These are phyloP conservation scores for Collybia sordida DNA, from an alignment of 768 basidiomycete species.

Conservation along the genomic window DNA sequence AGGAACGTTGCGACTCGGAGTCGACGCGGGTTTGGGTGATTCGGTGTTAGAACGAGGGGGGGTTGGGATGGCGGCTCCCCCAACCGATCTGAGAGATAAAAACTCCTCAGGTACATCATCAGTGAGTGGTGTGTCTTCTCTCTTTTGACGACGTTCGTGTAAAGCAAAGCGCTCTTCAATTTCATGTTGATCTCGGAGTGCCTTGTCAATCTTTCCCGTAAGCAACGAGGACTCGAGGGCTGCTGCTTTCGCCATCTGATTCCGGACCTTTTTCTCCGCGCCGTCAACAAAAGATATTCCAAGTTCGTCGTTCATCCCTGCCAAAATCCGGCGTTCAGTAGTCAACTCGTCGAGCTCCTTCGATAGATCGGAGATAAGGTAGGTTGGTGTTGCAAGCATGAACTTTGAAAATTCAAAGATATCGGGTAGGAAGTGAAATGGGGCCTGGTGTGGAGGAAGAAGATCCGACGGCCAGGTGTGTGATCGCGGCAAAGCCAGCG, in stretches of 20 bases:
- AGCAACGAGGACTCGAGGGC: constrained; percentile 75
- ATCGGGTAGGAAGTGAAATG: constrained; percentile 95
- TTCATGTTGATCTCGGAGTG: constrained; percentile 54
- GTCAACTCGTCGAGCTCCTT: constrained; percentile 72
- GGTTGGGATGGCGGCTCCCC: constrained; percentile 12
- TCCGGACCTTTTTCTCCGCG: constrained; percentile 71
- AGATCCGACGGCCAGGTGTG: constrained; percentile 93
- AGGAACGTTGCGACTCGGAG: constrained; percentile 40
- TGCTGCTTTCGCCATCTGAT: constrained; percentile 76
- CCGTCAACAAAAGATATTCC: constrained; percentile 78
- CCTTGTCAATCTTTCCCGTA: constrained; percentile 61
- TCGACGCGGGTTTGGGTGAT: constrained; percentile 11
- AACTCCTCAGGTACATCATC: constrained; percentile 60
- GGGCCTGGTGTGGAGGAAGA: constrained; percentile 87
- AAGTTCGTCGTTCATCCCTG: constrained; percentile 72
- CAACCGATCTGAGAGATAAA: constrained; percentile 42
- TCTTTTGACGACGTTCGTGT: constrained; percentile 26
- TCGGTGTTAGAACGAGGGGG: constrained; percentile 7
- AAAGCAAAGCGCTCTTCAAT: constrained; percentile 43
- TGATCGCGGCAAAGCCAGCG: constrained; percentile 90
- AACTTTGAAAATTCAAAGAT: constrained; percentile 87
- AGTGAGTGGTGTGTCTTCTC: constrained; percentile 18
- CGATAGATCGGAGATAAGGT: constrained; percentile 74
- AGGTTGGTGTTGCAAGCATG: constrained; percentile 92
- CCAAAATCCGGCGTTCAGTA: constrained; percentile 63